Evolutionary conservation across 257 asterid genomes (phyloP).

Genomic region (Nicotiana otophora): DNA sequence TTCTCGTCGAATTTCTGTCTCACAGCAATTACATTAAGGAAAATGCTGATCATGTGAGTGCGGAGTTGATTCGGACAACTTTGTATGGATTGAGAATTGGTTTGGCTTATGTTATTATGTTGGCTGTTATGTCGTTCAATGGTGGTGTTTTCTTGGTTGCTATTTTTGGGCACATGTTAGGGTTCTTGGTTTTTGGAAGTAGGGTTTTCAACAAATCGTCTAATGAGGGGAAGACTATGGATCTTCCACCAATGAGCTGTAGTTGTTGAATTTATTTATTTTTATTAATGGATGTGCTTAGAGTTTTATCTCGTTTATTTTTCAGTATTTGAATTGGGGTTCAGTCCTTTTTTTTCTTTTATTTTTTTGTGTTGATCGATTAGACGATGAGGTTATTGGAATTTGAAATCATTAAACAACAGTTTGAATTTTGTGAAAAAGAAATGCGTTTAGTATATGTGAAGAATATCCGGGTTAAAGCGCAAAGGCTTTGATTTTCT

Average conservation of each 20-base stretch:
- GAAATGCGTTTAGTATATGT: too few species aligned
- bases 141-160: slow-evolving; percentile 62
- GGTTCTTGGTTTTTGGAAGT: slow-evolving; percentile 62
- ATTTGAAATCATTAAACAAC: too few species aligned
- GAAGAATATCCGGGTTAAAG: too few species aligned
- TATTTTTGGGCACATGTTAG: slow-evolving; percentile 52
- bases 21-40: slow-evolving; percentile 33
- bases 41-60: slow-evolving; percentile 12
- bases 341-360: too few species aligned
- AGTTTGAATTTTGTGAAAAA: too few species aligned
- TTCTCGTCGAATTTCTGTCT: slow-evolving; percentile 57
- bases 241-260: slow-evolving; percentile 49
- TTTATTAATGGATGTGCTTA: too few species aligned
- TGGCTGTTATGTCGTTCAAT: slow-evolving; percentile 78
- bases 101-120: slow-evolving; percentile 66
- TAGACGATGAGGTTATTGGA: too few species aligned
- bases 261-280: not conserved
- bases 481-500: too few species aligned
- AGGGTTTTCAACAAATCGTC: slow-evolving; percentile 29
- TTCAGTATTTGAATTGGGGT: too few species aligned
- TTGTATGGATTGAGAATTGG: slow-evolving; percentile 48
- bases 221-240: slow-evolving; percentile 34
- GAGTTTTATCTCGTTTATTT: too few species aligned
- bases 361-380: too few species aligned
- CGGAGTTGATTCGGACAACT: slow-evolving; percentile 41